phyloP scores from a whole-genome alignment of 1,284 basidiomycete species.

The Earliella scabrosa region DNA sequence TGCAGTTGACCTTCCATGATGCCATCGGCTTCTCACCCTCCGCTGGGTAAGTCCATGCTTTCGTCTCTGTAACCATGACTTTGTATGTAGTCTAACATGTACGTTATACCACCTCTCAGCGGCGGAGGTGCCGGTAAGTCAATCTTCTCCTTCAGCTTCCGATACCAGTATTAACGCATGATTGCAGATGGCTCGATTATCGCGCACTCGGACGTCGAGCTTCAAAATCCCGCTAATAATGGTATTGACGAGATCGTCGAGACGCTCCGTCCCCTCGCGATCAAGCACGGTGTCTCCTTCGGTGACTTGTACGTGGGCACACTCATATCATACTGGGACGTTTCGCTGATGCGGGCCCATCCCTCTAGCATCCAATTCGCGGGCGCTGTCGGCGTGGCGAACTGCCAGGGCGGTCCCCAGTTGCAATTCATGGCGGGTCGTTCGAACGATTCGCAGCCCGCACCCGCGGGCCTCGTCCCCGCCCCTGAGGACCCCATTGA shows the following conservation, averaged over 20 bases:
- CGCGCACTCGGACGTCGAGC: conserved; percentile 38
- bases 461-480: conserved; percentile 37
- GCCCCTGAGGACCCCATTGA: conserved; percentile 37
- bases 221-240: conserved; percentile 34
- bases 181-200: conserved; percentile 11
- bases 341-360: background rate
- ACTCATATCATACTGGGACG: background rate
- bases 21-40: conserved; percentile 39
- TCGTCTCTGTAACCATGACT: background rate
- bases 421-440: conserved; percentile 42
- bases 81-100: too few species aligned
- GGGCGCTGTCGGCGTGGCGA: conserved; percentile 42
- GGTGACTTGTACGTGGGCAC: conserved; percentile 39
- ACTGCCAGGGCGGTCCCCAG: conserved; percentile 41
- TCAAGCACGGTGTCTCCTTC: conserved; percentile 40
- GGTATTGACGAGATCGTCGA: conserved; percentile 42
- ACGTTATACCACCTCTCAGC: too few species aligned
- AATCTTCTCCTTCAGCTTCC: too few species aligned
- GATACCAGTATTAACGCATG: background rate
- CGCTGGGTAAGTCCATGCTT: conserved; percentile 28
- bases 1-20: conserved; percentile 40
- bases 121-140: conserved; percentile 34
- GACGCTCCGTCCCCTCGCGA: conserved; percentile 36
- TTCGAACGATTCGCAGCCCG: conserved; percentile 31
- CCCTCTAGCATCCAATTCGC: conserved; percentile 47